A percentile compares a stretch with the other conserved stretches of the same genome.
Conservation (phyloP, 1,139 yeast genomes). For the Sugiyamaella pinicola region DNA sequence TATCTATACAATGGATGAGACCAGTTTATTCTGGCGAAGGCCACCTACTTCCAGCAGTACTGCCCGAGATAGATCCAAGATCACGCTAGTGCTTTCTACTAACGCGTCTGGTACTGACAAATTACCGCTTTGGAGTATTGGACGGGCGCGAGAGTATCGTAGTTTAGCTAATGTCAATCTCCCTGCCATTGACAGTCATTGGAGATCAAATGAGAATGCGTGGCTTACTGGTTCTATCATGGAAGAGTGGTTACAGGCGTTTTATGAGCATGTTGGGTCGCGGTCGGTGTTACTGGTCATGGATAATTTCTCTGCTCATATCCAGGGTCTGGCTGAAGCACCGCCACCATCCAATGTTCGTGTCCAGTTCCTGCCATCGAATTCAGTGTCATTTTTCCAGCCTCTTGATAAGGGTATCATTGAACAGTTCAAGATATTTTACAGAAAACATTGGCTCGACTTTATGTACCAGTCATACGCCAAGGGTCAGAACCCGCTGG, state of each 20-base stretch:
- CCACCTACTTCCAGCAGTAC: conserved; percentile 12
- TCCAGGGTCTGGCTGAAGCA: conserved; percentile 22
- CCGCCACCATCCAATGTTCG: conserved; percentile 22
- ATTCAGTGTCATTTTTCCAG: conserved; percentile 19
- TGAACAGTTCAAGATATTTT: conserved; percentile 22
- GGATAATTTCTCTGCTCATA: conserved; percentile 24
- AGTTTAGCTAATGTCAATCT: conserved; percentile 16
- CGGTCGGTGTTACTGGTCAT: conserved; percentile 17
- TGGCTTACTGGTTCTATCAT: conserved; percentile 23
- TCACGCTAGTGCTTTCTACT: conserved; percentile 14
- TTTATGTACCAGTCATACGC: conserved; percentile 16
- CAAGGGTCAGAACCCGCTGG: conserved; percentile 21
- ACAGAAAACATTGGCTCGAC: conserved; percentile 22
- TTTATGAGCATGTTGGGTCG: conserved; percentile 20
- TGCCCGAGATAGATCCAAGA: conserved; percentile 17
- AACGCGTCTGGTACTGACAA: conserved; percentile 23
- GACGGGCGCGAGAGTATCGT: conserved; percentile 17
- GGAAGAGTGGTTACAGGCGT: conserved; percentile 22
- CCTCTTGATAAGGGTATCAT: conserved; percentile 23
- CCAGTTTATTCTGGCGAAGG: conserved; percentile 20
- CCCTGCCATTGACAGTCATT: conserved; percentile 12
- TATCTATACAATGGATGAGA: conserved; percentile 24
- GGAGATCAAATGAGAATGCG: conserved; percentile 24
- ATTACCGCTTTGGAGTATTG: conserved; percentile 22
- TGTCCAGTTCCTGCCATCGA: conserved; percentile 21